Percentiles rank a stretch among this genome's conserved stretches.
phyloP scores from a whole-genome alignment of 805 yeast genomes.

The Kodamaea kaohsiungensis region DNA sequence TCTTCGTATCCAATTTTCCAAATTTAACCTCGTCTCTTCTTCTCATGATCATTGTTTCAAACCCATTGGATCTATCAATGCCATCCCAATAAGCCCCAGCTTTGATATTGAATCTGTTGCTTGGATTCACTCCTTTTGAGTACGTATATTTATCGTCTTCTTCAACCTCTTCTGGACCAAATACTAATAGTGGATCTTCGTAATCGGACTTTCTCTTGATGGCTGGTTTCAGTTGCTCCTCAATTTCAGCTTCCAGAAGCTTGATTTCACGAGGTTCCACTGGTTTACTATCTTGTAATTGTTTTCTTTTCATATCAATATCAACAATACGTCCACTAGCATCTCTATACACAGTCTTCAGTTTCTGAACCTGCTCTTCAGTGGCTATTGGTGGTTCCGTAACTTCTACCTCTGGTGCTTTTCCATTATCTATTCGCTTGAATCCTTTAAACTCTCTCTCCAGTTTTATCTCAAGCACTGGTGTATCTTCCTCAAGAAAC shows the following conservation, averaged over 20 bases:
- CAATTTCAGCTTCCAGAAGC: conserved; percentile 30
- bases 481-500: conserved; percentile 18
- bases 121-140: conserved; percentile 49
- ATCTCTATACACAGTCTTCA: conserved; percentile 59
- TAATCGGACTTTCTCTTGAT: conserved; percentile 27
- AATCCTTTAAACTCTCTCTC: conserved; percentile 30
- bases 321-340: conserved; percentile 56
- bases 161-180: conserved; percentile 29
- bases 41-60: conserved; percentile 63
- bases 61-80: conserved; percentile 85
- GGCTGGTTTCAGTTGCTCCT: conserved; percentile 34
- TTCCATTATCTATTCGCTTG: conserved; percentile 36
- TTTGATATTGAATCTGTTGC: conserved; percentile 70
- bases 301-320: conserved; percentile 27
- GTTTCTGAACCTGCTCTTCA: not conserved
- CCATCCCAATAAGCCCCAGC: conserved; percentile 95
- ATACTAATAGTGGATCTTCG: conserved; percentile 67
- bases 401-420: conserved; percentile 5
- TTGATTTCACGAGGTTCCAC: conserved; percentile 18
- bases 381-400: conserved; percentile 3
- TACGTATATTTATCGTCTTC: conserved; percentile 32
- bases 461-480: conserved; percentile 21
- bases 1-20: conserved; percentile 11
- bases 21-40: conserved; percentile 31
- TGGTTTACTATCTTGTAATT: conserved; percentile 15